Evolutionary conservation across 129 eudicot species (phyloP), one percentile per base, ranked within the genome.

Genomic region (Pittosporum tobira): DNA sequence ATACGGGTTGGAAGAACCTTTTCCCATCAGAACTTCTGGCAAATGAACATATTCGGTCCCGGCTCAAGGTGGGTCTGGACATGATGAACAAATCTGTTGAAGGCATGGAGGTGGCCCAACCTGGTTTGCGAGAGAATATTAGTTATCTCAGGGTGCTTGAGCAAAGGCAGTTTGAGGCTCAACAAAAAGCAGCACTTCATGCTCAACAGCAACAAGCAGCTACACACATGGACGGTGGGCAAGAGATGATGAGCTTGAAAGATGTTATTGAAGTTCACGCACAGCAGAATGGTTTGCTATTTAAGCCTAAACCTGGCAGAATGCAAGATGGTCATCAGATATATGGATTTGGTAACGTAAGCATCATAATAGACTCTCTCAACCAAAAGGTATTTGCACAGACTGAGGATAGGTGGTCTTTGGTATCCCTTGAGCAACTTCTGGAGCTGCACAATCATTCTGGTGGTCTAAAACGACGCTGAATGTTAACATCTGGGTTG

Each of bases 31-130:
- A 89, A 61, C 88, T 89, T 66, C 51, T 71, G 44, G 82, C 88
- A 1, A 82, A 82, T 61, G 95, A 85, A 49, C 85, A 81, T 51
- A 64, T 88, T 6, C 76, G 87, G 13, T 31, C 48, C 25, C 74
- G 81, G 42, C 75, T 88, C 12, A 71, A 78, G 29, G 40, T 58
- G 56, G 88, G 85, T 55, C 68, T 84, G 40, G 88, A 79, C 27
- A 81, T 88, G 91, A 88, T 88, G 94, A 79, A 77, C 72, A 83
- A 74, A 21, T 81, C 88, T 12, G 87, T 65, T 19, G 94, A 85
- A 64, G 97, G 97, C 68, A 5, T 75, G 72, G 78, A 79, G 66
- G 74, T 85, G 67, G 81, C 70, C 2, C 91, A 75, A 57, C 95
- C 93, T 28, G 94, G 84, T 19, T 20, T 84, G 66, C 71, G 75